Base-by-base conservation (phyloP, 805 yeast species). In the Starmerella sp. region DNA sequence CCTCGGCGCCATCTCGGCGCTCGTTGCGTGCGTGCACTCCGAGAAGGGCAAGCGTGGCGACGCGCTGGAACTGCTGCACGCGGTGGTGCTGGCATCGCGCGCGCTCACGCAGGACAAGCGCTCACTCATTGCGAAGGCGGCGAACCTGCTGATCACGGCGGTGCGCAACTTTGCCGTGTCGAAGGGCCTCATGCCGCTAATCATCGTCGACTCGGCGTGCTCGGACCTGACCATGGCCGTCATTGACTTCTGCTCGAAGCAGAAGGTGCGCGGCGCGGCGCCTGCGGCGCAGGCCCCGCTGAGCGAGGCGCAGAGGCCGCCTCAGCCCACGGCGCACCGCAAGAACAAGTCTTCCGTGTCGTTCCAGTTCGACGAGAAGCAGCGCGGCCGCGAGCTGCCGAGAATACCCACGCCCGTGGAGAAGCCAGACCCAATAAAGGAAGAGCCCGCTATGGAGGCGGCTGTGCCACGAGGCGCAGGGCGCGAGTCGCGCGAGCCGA, bases 91-190 rank as follows among this genome's bases (percentile, higher is more conserved):
- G 17, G 61, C 71, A 7, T 62, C 73, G 14, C 62, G 69, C 6
- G 48, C 54, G 14, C 60, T 72, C n/a, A 35, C 32, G 17, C 15
- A 9, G 29, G 54, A 32, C 35, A 52, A 45, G 31, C 22, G 51
- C 28, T 30, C 41, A 2, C 64, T 79, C 29, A 73, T 86, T 5
- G 78, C 83, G 54, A 83, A 84, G 46, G 76, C 91, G 0, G 77
- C 85, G 29, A 80, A 89, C 15, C 88, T 84, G 68, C 78, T 82
- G 0, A 79, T 91, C 43, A 82, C 95, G 4, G 76, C 88, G 0
- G 78, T 90, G 0, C 76, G 96, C 63, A 86, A 87, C 65, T 84
- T 73, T 67, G 79, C 85, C 0, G 71, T 81, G 10, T 83, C 84
- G 61, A 72, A 77, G 4, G 74, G 76, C n/a, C 64, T 86, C 2